Evolutionary conservation across 2,329 filamentous ascomycete species (phyloP), one percentile per base, ranked within the genome.

Genomic region (Madurella mycetomatis): DNA sequence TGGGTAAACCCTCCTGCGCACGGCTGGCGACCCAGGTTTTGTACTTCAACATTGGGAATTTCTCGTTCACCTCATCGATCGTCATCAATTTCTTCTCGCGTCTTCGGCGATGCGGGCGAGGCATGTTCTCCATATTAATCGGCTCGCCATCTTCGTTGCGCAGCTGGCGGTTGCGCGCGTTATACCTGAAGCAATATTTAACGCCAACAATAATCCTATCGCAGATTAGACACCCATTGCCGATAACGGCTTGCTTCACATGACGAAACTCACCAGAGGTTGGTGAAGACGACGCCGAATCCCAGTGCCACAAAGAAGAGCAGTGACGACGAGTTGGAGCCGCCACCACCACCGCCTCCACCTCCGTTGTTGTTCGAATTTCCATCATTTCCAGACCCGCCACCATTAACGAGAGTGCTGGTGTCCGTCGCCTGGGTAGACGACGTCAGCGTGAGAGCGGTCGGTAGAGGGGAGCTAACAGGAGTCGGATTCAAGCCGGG

Each of bases 101-200:
- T 61, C 92, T 83, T 66, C 92, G 83, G 54, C 94, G 84, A 69
- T 94, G 92, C 48, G 90, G 87, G 56, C 90, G 73, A 54, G 90
- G 89, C 81, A 97, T 91, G 54, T 86, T 82, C 55, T 92, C 83
- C 60, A 99, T 77, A 59, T 91, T 91, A 66, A 99, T 95, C 15
- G 88, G 89, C 59, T 96, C 92, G 68, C 88, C 88, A 62, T 92
- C 88, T 64, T 91, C 88, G 61, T 77, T 88, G 75, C 90, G 85
- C 66, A 90, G 75, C 57, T 86, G 85, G 49, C 94, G 87, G 68
- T 95, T 95, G 55, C 94, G 87, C 63, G 94, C 92, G 72, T 97
- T 97, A 72, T 99, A 97, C 64, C 94, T 83, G 73, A 99, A 99
- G 75, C 94, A 99, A 72, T 99, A 99, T 75, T 99, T 99, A 58